Evolutionary conservation across 768 basidiomycete species (phyloP), one percentile per base, ranked within the genome.

Genomic region (Naematelia aurantialba): DNA sequence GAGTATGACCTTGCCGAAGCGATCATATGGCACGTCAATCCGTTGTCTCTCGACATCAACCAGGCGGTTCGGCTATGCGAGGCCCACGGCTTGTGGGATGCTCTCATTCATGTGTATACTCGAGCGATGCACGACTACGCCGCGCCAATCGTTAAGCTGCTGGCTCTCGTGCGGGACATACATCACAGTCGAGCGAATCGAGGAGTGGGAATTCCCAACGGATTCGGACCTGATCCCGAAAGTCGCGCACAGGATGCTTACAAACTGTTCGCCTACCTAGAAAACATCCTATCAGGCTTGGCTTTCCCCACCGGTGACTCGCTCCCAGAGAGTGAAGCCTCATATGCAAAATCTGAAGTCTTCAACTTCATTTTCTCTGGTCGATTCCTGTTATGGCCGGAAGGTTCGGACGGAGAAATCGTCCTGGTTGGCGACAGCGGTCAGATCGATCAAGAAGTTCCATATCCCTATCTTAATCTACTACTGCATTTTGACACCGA

Each of bases 11-110:
- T 85, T 2, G 89, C 88, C 1, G 93, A 99, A 75, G 84, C 85
- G 27, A 81, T 97, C 57, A 94, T 99, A 55, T 97, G 92, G 91
- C 90, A 94, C 72, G 90, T 97, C 64, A 89, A 96, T 66, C 91
- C 94, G 0, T 79, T 83, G 1, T 89, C 87, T 66, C 79, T 99
- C 59, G 96, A 99, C 71, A 86, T 97, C 78, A 89, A 97, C 70
- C 94, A 97, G 78, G 87, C 88, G 3, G 88, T 97, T 64, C 82
- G 77, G 24, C 81, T 99, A 3, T 99, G 96, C 70, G 87, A 91
- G 75, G 82, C 78, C 58, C 83, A 91, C 70, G 82, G 82, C 25
- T 83, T 98, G 3, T 96, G 91, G 79, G 94, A 98, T 68, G 92
- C 94, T 0, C 83, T 98, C 58, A 87, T 94, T 58, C 93, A 96